These are phyloP conservation scores for Diatrype stigma DNA, from an alignment of 2,329 filamentous ascomycete species.

Conservation along the genomic window DNA sequence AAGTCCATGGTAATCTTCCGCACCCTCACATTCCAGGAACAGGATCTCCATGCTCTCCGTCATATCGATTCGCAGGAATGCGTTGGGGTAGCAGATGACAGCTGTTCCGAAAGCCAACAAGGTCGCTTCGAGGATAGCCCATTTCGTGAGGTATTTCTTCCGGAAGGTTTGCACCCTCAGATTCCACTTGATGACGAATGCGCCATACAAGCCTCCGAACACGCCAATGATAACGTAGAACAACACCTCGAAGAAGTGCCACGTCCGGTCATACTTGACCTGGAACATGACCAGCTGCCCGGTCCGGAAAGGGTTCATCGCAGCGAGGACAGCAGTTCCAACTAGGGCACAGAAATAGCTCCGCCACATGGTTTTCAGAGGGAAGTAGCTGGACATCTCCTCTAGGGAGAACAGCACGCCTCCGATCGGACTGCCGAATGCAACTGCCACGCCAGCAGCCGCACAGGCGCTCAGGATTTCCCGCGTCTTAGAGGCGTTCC, in stretches of 20 bases:
- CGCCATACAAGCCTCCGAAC: conserved; percentile 92
- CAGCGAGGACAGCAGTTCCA: conserved; percentile 84
- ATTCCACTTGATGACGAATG: conserved; percentile 98
- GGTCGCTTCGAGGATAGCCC: conserved; percentile 82
- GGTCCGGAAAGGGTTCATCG: conserved; percentile 96
- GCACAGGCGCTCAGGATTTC: conserved; percentile 94
- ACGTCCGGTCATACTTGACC: conserved; percentile 88
- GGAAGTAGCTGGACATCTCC: conserved; percentile 96
- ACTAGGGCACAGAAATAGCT: conserved; percentile 98
- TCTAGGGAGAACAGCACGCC: conserved; percentile 95
- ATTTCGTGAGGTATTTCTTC: conserved; percentile 82
- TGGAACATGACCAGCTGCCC: conserved; percentile 99
- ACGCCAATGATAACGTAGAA: conserved; percentile 90
- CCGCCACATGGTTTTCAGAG: conserved; percentile 94
- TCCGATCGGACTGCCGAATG: conserved; percentile 95
- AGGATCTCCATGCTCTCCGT: conserved; percentile 99
- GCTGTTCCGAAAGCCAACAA: conserved; percentile 79
- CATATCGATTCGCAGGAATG: conserved; percentile 95
- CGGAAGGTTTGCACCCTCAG: conserved; percentile 85
- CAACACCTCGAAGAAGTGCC: conserved; percentile 95
- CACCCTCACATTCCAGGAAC: conserved; percentile 88
- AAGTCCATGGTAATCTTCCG: conserved; percentile 81
- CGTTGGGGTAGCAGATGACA: conserved; percentile 93
- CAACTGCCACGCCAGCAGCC: conserved; percentile 90
- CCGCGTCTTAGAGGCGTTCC: conserved; percentile 88